These are phyloP conservation scores for Ogataea angusta DNA, from an alignment of 805 yeast genomes.

Conservation along the genomic window DNA sequence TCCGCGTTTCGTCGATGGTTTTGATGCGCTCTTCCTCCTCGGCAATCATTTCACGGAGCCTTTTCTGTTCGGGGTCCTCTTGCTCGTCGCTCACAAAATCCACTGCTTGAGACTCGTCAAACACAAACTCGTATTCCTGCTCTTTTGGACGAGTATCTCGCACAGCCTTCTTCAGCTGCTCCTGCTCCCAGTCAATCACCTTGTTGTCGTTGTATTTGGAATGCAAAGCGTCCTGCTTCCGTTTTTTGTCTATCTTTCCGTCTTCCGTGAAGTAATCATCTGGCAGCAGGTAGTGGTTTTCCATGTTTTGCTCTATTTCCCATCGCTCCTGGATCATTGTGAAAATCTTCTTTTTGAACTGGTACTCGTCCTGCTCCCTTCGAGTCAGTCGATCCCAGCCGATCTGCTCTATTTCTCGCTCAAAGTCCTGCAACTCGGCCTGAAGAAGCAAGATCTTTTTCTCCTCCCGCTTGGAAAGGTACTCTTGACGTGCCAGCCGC, in stretches of 20 bases:
- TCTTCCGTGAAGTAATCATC: conserved; percentile 51
- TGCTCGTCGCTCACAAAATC: conserved; percentile 22
- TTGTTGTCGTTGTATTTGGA: conserved; percentile 32
- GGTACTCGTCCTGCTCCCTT: conserved; percentile 50
- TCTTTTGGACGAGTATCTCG: conserved; percentile 14
- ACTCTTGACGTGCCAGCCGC: conserved; percentile 46
- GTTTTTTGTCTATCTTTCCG: conserved; percentile 51
- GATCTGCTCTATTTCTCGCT: conserved; percentile 44
- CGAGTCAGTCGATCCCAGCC: conserved; percentile 54
- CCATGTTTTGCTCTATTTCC: conserved; percentile 26
- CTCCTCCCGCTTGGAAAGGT: conserved; percentile 46
- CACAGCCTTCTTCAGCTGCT: conserved; percentile 15
- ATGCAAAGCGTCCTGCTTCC: conserved; percentile 51
- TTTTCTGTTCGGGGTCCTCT: conserved; percentile 30
- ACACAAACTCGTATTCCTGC: conserved; percentile 67
- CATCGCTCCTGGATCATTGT: conserved; percentile 40
- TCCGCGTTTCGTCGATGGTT: conserved; percentile 49
- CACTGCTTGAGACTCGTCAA: conserved; percentile 46
- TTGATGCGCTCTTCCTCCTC: conserved; percentile 36
- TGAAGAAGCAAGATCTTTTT: conserved; percentile 42
- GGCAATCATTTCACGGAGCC: conserved; percentile 25
- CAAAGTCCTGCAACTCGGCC: conserved; percentile 47
- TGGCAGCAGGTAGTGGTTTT: conserved; percentile 47
- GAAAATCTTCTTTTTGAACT: conserved; percentile 48
- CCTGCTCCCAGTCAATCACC: conserved; percentile 45